phyloP scores from a whole-genome alignment of 1,139 yeast genomes.

The Maudiozyma humilis region DNA sequence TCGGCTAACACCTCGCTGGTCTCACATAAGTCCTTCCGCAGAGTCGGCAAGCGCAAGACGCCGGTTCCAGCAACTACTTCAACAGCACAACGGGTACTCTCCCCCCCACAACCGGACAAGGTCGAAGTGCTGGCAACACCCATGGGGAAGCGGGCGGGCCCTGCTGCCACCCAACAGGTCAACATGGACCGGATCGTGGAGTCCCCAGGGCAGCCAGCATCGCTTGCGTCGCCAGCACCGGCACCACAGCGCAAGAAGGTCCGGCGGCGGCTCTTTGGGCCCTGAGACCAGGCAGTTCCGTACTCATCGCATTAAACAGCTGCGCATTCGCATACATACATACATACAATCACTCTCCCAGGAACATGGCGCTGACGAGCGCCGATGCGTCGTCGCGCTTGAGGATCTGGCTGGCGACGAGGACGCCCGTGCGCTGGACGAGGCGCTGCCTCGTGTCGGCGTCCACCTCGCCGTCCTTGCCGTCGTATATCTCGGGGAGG shows the following conservation, averaged over 20 bases:
- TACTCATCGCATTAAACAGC: neutral
- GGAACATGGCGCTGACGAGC: constrained; percentile 63
- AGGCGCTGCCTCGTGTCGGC: constrained; percentile 41
- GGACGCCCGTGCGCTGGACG: constrained; percentile 52
- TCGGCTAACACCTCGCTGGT: no score
- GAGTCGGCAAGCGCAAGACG: constrained; percentile 22
- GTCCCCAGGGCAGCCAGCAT: constrained; percentile 19
- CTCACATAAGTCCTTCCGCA: constrained; percentile 16
- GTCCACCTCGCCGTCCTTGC: constrained; percentile 35
- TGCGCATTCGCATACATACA: neutral
- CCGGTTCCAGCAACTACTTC: neutral
- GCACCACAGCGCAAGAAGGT: constrained; percentile 20
- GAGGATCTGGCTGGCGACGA: constrained; percentile 45
- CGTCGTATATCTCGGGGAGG: constrained; percentile 32
- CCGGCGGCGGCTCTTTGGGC: constrained; percentile 32
- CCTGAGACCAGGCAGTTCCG: constrained; percentile 10
- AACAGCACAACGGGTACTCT: no score
- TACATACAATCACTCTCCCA: constrained; percentile 45
- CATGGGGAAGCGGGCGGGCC: constrained; percentile 10
- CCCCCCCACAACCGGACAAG: no score
- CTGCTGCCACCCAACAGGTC: constrained; percentile 7
- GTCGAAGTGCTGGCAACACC: constrained; percentile 30
- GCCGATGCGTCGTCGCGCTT: constrained; percentile 47
- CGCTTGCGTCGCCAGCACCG: neutral
- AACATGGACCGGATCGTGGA: constrained; percentile 19